A percentile compares a stretch with the other conserved stretches of the same genome.
Conservation (phyloP, 2,329 filamentous ascomycete species). For the Cladosporium sp. region DNA sequence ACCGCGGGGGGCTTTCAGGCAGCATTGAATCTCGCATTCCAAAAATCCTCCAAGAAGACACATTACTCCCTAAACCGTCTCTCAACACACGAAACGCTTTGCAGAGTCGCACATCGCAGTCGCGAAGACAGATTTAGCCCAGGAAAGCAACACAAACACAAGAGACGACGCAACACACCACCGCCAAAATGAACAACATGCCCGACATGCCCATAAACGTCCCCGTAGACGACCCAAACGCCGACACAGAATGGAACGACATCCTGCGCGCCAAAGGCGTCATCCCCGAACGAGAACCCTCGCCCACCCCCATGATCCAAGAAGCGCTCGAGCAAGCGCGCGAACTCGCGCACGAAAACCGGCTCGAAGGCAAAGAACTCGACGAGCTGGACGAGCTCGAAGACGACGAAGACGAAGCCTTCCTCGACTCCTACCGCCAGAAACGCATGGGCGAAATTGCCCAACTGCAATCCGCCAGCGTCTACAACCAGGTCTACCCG, state of each 20-base stretch:
- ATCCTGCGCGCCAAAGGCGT: conserved; percentile 94
- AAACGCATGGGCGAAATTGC: conserved; percentile 82
- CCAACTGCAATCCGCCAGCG: conserved; percentile 66
- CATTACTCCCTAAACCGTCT: no score
- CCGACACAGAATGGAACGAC: conserved; percentile 99
- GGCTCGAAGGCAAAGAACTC: conserved; percentile 87
- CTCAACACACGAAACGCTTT: no score
- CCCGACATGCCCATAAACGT: conserved; percentile 61
- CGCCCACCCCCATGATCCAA: conserved; percentile 91
- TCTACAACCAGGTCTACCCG: conserved; percentile 88
- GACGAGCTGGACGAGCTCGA: conserved; percentile 92
- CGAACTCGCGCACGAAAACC: conserved; percentile 80
- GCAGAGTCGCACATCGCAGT: no score
- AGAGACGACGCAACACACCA: neutral
- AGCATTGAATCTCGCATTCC: no score
- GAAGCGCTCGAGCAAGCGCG: conserved; percentile 84
- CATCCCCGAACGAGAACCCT: conserved; percentile 96
- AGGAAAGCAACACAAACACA: no score
- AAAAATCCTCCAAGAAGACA: no score
- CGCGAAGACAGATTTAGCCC: no score
- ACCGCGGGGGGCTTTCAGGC: no score
- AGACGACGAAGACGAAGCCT: conserved; percentile 90
- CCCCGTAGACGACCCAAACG: conserved; percentile 89
- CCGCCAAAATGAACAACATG: conserved; percentile 11
- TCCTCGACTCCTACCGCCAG: conserved; percentile 81